Conservation (phyloP, 116 monocot genomes). For the Posidonia oceanica region DNA sequence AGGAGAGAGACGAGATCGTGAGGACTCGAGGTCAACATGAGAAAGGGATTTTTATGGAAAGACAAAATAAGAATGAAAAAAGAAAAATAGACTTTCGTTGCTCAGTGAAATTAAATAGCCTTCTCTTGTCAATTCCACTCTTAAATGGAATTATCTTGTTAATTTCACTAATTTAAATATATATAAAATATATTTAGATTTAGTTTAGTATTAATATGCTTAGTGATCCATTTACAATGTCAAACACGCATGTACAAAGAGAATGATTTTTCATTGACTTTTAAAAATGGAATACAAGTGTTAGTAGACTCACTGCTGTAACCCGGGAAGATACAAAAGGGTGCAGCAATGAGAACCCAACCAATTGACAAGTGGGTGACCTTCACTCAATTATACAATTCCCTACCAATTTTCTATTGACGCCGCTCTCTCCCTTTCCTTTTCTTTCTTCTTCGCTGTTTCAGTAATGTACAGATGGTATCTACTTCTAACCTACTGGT, state of each 20-base stretch:
- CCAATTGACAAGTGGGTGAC: not conserved
- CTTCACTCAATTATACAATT: not conserved
- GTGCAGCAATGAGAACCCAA: constrained; percentile 1
- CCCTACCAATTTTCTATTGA: constrained; percentile 4
- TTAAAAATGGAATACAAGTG: not conserved
- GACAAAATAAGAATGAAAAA: too few relatives aligned
- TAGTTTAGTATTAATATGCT: too few relatives aligned
- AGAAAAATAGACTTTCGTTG: too few relatives aligned
- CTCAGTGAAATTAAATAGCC: too few relatives aligned
- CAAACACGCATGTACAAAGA: not conserved
- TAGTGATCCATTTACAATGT: too few relatives aligned
- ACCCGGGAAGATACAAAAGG: not conserved
- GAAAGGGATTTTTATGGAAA: too few relatives aligned
- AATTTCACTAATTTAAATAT: too few relatives aligned
- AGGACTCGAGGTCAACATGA: too few relatives aligned
- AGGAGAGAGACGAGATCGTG: too few relatives aligned
- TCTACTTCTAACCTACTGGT: constrained; percentile 13
- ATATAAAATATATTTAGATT: too few relatives aligned
- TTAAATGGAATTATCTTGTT: too few relatives aligned
- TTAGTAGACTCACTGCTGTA: not conserved
- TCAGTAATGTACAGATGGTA: constrained; percentile 13
- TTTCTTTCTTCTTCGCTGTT: not conserved
- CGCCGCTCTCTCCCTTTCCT: not conserved
- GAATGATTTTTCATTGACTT: not conserved
- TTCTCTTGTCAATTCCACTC: too few relatives aligned